A percentile compares a stretch with the other conserved stretches of the same genome.
phyloP scores from a whole-genome alignment of 164 flowering plant species.

The Vitis rotundifolia region DNA sequence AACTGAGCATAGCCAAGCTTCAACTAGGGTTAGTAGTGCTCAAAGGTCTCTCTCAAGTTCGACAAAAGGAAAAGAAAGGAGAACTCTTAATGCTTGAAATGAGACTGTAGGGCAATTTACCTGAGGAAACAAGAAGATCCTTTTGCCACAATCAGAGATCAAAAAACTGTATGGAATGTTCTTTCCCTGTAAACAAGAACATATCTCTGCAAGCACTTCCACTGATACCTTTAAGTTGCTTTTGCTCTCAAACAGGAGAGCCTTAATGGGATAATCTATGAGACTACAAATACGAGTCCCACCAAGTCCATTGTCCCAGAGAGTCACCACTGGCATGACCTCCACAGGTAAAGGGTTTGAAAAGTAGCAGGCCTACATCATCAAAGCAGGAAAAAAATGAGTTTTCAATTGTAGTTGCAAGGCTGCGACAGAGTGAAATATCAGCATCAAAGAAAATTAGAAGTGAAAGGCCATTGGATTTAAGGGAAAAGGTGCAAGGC shows the following conservation, averaged over 20 bases:
- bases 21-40: background rate
- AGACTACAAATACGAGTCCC: constrained; percentile 17
- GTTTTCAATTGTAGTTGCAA: too few relatives aligned
- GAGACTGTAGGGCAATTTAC: constrained; percentile 10
- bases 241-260: constrained; percentile 16
- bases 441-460: background rate
- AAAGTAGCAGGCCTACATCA: constrained; percentile 33
- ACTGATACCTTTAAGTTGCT: constrained; percentile 16
- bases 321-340: constrained; percentile 13
- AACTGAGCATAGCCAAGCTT: too few relatives aligned
- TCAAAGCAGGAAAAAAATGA: too few relatives aligned
- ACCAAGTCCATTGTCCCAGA: constrained; percentile 14
- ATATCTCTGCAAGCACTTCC: constrained; percentile 19
- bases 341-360: constrained; percentile 37
- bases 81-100: background rate
- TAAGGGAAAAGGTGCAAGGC: too few relatives aligned
- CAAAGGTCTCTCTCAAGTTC: background rate
- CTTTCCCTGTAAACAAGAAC: constrained; percentile 19
- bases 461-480: too few relatives aligned
- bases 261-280: constrained; percentile 29
- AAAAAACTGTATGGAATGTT: constrained; percentile 20
- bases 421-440: too few relatives aligned
- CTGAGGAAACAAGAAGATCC: constrained; percentile 19
- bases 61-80: background rate
- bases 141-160: constrained; percentile 29